Percentiles rank a stretch among this genome's conserved stretches.
These are phyloP conservation scores for Quercus dentata DNA, from an alignment of 306 rosid species.

Conservation along the genomic window DNA sequence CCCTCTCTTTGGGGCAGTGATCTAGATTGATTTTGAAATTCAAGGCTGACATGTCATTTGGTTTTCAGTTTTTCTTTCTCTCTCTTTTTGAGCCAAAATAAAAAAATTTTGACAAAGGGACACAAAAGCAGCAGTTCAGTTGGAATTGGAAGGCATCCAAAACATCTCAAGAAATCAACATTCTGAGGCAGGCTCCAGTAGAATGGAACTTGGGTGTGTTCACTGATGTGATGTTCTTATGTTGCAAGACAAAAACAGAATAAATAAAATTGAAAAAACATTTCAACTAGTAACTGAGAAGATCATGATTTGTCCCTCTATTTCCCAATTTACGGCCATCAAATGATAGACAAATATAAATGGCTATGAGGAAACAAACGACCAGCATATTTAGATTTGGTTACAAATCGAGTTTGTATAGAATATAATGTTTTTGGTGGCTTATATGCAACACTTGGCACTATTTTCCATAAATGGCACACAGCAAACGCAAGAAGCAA, in stretches of 20 bases:
- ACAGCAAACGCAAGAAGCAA: constrained; percentile 7
- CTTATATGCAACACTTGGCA: background rate
- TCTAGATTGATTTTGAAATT: background rate
- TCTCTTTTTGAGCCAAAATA: background rate
- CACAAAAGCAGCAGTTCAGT: background rate
- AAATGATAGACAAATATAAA: background rate
- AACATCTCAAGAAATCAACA: background rate
- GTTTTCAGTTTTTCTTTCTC: background rate
- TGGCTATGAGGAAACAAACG: background rate
- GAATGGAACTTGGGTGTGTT: background rate
- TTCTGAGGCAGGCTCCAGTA: background rate
- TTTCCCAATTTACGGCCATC: background rate
- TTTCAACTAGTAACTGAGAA: background rate
- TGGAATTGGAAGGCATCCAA: background rate
- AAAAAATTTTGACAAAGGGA: background rate
- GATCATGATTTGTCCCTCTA: background rate
- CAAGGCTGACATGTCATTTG: background rate
- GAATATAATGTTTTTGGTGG: background rate
- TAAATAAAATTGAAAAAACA: background rate
- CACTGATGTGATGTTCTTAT: background rate
- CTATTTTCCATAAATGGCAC: background rate
- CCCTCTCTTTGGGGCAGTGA: too few species aligned
- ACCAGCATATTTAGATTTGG: background rate
- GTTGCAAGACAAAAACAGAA: background rate
- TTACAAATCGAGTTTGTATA: background rate